Base-by-base conservation (phyloP, 208 protist species). In the Crithidia acanthocephali region DNA sequence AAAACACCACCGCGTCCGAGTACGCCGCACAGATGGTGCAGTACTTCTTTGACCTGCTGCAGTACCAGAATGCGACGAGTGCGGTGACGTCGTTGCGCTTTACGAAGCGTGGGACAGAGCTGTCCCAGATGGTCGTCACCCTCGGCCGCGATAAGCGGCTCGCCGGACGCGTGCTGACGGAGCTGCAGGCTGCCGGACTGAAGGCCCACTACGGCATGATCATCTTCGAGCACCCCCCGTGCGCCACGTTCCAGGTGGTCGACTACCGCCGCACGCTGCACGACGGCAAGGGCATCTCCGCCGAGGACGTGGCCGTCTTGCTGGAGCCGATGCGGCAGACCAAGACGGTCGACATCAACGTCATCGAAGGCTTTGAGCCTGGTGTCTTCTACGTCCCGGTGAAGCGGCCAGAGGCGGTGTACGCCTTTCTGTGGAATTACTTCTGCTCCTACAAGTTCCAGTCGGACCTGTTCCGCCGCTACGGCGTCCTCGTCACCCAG, bases 401-500 rank as follows among this genome's bases (percentile, higher is more conserved):
- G 53, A 86, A 91, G 79, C 83, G 88, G 1, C 81, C 91, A 0
- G 88, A 94, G 66, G 84, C 77, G 6, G 84, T 94, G 27, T 91
- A 89, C 76, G 75, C 81, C 16, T 90, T 88, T 65, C 50, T 96
- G 55, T 93, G 81, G 82, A 96, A 94, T 58, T 85, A 87, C 11
- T 86, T 83, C 62, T 83, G 73, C 48, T 96, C 91, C 27, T 88
- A 89, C 68, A 51, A 81, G 45, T 68, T 94, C 40, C 91, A 96
- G 67, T 37, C 57, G 4, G 84, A 80, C 5, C 70, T 96, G 10
- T 96, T 92, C 65, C 72, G 79, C 35, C 80, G 81, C 30, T 88
- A 80, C 68, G 91, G 91, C 27, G 88, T 94, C 23, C 74, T 96
- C 50, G 65, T 96, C 47, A 93, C 87, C 42, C 92, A 92, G 87